These are phyloP conservation scores for Backusella westeae DNA, from an alignment of 192 early-diverging fungal genomes.

Conservation along the genomic window DNA sequence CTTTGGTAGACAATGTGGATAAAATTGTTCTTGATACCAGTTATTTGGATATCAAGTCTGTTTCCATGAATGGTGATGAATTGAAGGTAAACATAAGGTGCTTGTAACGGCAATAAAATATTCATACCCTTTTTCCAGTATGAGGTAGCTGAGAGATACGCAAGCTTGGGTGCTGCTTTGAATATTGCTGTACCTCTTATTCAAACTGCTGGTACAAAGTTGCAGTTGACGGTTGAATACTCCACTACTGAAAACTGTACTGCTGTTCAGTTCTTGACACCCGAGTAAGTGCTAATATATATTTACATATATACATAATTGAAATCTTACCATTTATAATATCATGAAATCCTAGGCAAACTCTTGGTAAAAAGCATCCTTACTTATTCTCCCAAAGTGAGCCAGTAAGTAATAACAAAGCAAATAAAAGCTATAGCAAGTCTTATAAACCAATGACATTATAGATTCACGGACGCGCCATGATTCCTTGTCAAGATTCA, in stretches of 20 bases:
- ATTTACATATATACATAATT: background rate
- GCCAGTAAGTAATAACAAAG: conserved; percentile 39
- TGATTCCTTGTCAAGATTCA: conserved; percentile 89
- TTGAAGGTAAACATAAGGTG: conserved; percentile 26
- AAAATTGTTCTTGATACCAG: conserved; percentile 73
- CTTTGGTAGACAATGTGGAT: conserved; percentile 50
- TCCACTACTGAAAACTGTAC: conserved; percentile 78
- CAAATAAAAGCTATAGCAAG: background rate
- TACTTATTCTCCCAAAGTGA: conserved; percentile 99
- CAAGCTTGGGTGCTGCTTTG: conserved; percentile 72
- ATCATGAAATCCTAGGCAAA: conserved; percentile 60
- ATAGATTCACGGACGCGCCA: conserved; percentile 87
- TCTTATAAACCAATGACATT: background rate
- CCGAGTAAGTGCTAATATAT: conserved; percentile 43
- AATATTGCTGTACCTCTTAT: conserved; percentile 48
- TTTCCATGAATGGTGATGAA: conserved; percentile 22
- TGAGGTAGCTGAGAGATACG: conserved; percentile 52
- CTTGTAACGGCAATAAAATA: background rate
- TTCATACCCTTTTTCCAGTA: conserved; percentile 32
- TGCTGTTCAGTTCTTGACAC: conserved; percentile 90
- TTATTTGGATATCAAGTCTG: conserved; percentile 51
- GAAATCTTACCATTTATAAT: background rate
- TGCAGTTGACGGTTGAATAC: conserved; percentile 71
- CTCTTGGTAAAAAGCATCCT: conserved; percentile 88
- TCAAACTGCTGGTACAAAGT: conserved; percentile 37